phyloP scores from a whole-genome alignment of 1,284 basidiomycete species.

The Fistulina hepatica region DNA sequence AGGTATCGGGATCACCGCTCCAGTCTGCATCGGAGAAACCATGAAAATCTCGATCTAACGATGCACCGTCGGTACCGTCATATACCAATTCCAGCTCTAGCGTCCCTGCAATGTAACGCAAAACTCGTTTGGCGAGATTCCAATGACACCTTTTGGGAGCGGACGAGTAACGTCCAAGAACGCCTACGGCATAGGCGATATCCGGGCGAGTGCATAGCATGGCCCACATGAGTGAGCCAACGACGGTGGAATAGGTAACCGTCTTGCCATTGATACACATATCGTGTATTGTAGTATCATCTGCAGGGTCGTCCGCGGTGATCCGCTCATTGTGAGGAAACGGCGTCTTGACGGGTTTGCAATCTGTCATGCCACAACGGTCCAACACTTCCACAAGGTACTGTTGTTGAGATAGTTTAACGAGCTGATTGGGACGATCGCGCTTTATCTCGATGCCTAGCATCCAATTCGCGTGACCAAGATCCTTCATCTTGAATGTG shows the following conservation, averaged over 20 bases:
- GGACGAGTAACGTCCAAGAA: conserved; percentile 14
- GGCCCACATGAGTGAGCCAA: conserved; percentile 19
- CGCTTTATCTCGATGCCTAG: conserved; percentile 23
- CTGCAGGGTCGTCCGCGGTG: conserved; percentile 9
- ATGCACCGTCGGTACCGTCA: conserved; percentile 8
- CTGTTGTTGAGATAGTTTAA: conserved; percentile 21
- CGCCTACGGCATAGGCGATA: conserved; percentile 14
- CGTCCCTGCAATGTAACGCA: conserved; percentile 20
- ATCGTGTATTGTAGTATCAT: conserved; percentile 2
- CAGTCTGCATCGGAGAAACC: conserved; percentile 19
- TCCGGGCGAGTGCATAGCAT: conserved; percentile 17
- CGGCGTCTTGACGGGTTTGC: conserved; percentile 20
- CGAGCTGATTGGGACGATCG: conserved; percentile 5
- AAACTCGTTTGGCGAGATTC: conserved; percentile 15
- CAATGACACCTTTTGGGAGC: conserved; percentile 15
- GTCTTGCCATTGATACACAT: conserved; percentile 7
- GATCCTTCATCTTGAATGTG: conserved; percentile 23
- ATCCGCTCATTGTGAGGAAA: conserved; percentile 15
- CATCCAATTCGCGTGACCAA: conserved; percentile 20
- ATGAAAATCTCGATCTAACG: conserved; percentile 13
- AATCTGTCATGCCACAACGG: conserved; percentile 19
- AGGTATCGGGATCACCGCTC: conserved; percentile 11
- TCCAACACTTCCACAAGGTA: conserved; percentile 23
- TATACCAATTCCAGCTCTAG: conserved; percentile 13
- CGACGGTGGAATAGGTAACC: conserved; percentile 9